These are phyloP conservation scores for Stagonosporopsis rhizophila DNA, from an alignment of 2,329 filamentous ascomycete genomes.

Conservation along the genomic window DNA sequence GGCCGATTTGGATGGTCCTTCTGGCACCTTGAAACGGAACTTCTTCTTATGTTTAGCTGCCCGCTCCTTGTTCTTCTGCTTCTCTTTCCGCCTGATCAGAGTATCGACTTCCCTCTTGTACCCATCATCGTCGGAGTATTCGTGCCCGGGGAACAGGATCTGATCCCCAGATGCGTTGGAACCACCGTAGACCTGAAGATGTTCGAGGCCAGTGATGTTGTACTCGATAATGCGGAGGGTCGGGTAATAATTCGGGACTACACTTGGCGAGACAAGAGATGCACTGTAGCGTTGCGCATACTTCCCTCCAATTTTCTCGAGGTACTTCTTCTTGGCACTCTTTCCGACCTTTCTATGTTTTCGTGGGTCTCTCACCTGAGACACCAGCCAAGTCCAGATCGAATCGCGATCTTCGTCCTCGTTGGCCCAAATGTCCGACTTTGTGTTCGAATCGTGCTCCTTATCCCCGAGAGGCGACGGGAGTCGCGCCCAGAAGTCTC, in stretches of 20 bases:
- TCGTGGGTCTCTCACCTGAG: slow-evolving; percentile 16
- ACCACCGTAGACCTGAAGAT: slow-evolving; percentile 36
- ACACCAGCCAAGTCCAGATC: slow-evolving; percentile 30
- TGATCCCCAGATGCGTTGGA: slow-evolving; percentile 12
- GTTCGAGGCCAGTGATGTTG: slow-evolving; percentile 81
- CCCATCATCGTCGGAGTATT: slow-evolving; percentile 36
- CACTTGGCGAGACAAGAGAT: slow-evolving; percentile 80
- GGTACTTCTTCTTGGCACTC: slow-evolving; percentile 62
- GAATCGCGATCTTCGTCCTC: slow-evolving; percentile 30
- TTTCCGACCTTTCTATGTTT: slow-evolving; percentile 34
- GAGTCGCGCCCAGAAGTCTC: slow-evolving; percentile 78
- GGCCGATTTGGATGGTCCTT: slow-evolving; percentile 73
- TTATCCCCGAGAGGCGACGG: slow-evolving; percentile 55
- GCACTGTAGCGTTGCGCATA: slow-evolving; percentile 87
- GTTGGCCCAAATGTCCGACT: slow-evolving; percentile 15
- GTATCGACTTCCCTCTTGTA: slow-evolving; percentile 53
- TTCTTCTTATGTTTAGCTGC: slow-evolving; percentile 41
- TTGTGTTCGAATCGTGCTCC: slow-evolving; percentile 20
- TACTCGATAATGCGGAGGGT: slow-evolving; percentile 92
- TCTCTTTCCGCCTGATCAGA: slow-evolving; percentile 53
- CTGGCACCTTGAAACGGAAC: slow-evolving; percentile 64
- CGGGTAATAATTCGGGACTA: slow-evolving; percentile 93
- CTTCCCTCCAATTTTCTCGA: slow-evolving; percentile 75
- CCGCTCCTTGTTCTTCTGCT: slow-evolving; percentile 56
- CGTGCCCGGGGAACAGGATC: slow-evolving; percentile 11